These are phyloP conservation scores for Posidonia australis DNA, from an alignment of 106 monocot genomes.

Conservation along the genomic window DNA sequence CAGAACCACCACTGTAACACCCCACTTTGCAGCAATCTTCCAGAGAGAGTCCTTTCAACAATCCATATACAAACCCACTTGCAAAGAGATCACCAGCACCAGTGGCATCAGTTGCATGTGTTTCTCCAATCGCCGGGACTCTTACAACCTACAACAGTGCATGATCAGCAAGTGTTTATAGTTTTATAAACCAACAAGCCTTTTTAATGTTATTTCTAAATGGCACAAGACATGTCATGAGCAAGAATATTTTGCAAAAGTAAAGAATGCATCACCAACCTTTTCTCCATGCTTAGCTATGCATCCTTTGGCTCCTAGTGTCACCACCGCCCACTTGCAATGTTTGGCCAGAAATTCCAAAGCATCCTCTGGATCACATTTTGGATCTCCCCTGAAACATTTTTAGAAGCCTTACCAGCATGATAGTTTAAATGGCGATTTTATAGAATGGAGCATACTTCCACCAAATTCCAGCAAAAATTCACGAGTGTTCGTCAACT, in stretches of 20 bases:
- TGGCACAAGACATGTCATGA: not conserved
- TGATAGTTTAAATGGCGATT: not conserved
- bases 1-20: slow-evolving; percentile 66
- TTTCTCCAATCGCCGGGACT: slow-evolving; percentile 49
- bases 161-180: not conserved
- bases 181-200: not conserved
- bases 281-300: slow-evolving; percentile 79
- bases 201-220: not conserved
- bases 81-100: slow-evolving; percentile 95
- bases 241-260: not conserved
- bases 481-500: too few relatives aligned
- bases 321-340: slow-evolving; percentile 89
- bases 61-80: slow-evolving; percentile 78
- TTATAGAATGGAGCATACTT: not conserved
- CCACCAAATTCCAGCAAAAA: not conserved
- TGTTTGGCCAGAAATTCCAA: slow-evolving; percentile 53
- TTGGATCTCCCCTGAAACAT: slow-evolving; percentile 33
- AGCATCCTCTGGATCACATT: slow-evolving; percentile 50
- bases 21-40: slow-evolving; percentile 80
- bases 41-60: slow-evolving; percentile 54
- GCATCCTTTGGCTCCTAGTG: slow-evolving; percentile 77
- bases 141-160: slow-evolving; percentile 35
- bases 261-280: slow-evolving; percentile 24
- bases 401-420: not conserved
- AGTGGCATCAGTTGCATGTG: slow-evolving; percentile 52